These are phyloP conservation scores for Penicillium corylophilum DNA, from an alignment of 2,329 filamentous ascomycete species.

Conservation along the genomic window DNA sequence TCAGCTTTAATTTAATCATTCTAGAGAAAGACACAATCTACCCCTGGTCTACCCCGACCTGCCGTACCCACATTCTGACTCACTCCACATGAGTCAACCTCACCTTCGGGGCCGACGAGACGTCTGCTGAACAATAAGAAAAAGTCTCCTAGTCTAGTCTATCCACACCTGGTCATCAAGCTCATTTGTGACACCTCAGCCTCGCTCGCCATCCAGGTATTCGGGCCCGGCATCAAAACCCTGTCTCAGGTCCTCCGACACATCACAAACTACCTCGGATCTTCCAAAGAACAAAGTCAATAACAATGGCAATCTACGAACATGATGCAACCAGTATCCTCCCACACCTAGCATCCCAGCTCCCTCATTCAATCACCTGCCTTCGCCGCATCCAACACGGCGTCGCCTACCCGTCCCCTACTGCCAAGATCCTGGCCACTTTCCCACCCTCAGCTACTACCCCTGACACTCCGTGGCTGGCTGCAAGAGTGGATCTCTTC, in stretches of 20 bases:
- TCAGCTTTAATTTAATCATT: background rate
- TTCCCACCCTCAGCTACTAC: slow-evolving; percentile 23
- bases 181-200: slow-evolving; percentile 5
- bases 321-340: slow-evolving; percentile 22
- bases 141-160: slow-evolving; percentile 1
- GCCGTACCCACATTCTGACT: slow-evolving; percentile 1
- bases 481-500: slow-evolving; percentile 42
- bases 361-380: slow-evolving; percentile 40
- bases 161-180: slow-evolving; percentile 3
- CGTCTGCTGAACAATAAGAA: background rate
- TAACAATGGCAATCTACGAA: slow-evolving; percentile 15
- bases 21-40: background rate
- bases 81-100: slow-evolving; percentile 3
- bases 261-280: background rate
- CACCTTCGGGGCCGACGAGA: background rate
- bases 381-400: slow-evolving; percentile 42
- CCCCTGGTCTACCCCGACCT: background rate
- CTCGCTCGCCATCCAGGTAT: slow-evolving; percentile 9
- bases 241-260: background rate
- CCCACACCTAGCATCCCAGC: slow-evolving; percentile 31
- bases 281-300: background rate
- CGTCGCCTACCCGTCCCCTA: slow-evolving; percentile 30
- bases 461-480: slow-evolving; percentile 37
- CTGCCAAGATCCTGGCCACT: slow-evolving; percentile 35
- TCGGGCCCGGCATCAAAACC: slow-evolving; percentile 1